Evolutionary conservation across 768 basidiomycete species (phyloP).

Genomic region (Rhodocollybia butyracea): DNA sequence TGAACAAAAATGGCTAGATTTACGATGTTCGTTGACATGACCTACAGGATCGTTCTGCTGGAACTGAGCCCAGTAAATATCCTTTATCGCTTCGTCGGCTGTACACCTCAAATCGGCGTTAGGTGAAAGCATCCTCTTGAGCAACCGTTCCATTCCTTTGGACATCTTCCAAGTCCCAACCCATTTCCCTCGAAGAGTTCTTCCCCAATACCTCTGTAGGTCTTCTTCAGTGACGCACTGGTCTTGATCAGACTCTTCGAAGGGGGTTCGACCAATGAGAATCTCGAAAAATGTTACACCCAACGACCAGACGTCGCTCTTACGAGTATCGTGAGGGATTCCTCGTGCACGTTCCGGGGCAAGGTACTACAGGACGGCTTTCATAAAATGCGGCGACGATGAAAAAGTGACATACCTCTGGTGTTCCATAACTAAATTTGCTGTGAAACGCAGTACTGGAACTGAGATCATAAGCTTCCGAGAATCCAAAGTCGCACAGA

Average conservation of each 20-base stretch:
- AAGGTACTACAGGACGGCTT: conserved; percentile 61
- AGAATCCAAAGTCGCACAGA: conserved; percentile 95
- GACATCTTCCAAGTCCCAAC: conserved; percentile 77
- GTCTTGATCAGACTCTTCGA: conserved; percentile 79
- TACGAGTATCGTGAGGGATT: conserved; percentile 87
- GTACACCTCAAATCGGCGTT: conserved; percentile 81
- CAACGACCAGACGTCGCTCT: conserved; percentile 85
- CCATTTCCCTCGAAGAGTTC: conserved; percentile 85
- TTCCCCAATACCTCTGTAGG: conserved; percentile 81
- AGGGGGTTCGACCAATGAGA: conserved; percentile 87
- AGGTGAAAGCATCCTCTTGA: conserved; percentile 76
- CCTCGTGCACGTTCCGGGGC: conserved; percentile 90
- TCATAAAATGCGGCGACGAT: background rate
- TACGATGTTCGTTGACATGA: background rate
- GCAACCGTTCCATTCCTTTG: conserved; percentile 56
- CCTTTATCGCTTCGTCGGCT: conserved; percentile 59
- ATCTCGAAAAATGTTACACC: conserved; percentile 95
- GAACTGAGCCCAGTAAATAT: conserved; percentile 59
- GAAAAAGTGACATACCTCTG: conserved; percentile 56
- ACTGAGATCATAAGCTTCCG: conserved; percentile 73
- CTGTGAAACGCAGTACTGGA: conserved; percentile 72
- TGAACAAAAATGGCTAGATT: background rate
- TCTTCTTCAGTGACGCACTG: conserved; percentile 77
- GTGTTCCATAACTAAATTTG: conserved; percentile 86
- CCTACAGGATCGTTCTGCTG: background rate